A percentile compares a stretch with the other conserved stretches of the same genome.
Conservation (phyloP, 805 yeast species). For the Wickerhamiella australiensis region DNA sequence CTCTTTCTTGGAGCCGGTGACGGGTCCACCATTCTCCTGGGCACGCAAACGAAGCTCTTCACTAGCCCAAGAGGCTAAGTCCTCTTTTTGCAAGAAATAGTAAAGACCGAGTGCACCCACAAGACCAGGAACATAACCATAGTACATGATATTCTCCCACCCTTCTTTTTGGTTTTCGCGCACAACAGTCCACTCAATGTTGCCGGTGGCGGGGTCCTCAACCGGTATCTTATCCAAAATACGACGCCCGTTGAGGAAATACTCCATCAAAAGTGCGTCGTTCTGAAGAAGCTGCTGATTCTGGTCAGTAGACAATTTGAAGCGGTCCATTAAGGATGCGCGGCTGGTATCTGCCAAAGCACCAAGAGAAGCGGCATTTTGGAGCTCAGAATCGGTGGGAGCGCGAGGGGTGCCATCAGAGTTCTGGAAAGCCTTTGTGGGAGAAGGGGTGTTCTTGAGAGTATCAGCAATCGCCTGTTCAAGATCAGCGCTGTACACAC, state of each 20-base stretch:
- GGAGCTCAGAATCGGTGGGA: constrained; percentile 58
- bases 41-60: constrained; percentile 69
- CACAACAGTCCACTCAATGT: constrained; percentile 64
- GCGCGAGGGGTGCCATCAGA: constrained; percentile 63
- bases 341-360: constrained; percentile 45
- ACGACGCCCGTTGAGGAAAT: constrained; percentile 42
- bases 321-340: constrained; percentile 37
- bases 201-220: constrained; percentile 67
- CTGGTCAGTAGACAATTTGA: constrained; percentile 41
- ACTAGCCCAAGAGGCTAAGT: constrained; percentile 65
- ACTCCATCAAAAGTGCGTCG: constrained; percentile 45
- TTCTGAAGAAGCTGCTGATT: constrained; percentile 47
- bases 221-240: constrained; percentile 76
- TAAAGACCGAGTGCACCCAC: constrained; percentile 42
- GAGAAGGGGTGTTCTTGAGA: constrained; percentile 51
- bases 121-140: constrained; percentile 59
- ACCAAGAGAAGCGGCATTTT: constrained; percentile 60
- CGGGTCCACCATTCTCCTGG: constrained; percentile 45
- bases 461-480: constrained; percentile 53
- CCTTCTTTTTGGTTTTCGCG: constrained; percentile 71
- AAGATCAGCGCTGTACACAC: constrained; percentile 26
- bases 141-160: constrained; percentile 69
- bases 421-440: constrained; percentile 56
- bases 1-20: constrained; percentile 37
- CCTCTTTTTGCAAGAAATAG: constrained; percentile 40